Conservation (phyloP, 139 green algal species). For the Volvox reticuliferus region DNA sequence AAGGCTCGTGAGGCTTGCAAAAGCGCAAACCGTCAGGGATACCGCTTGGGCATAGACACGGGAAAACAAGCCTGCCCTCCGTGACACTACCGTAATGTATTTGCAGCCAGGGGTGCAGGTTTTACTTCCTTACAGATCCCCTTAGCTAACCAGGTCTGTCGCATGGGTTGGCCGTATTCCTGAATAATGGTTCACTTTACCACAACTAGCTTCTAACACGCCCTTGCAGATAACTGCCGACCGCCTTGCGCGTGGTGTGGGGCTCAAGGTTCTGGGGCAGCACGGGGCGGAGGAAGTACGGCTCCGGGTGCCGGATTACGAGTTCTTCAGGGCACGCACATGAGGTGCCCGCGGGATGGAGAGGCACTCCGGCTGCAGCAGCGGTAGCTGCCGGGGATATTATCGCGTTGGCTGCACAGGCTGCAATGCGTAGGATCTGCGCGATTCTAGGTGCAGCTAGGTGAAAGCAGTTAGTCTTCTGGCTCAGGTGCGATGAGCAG, state of each 20-base stretch:
- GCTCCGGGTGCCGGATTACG: slow-evolving; percentile 68
- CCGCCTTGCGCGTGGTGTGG: slow-evolving; percentile 57
- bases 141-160: no score
- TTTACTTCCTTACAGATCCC: no score
- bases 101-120: no score
- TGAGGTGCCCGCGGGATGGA: slow-evolving; percentile 29
- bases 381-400: background rate
- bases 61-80: no score
- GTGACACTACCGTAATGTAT: no score
- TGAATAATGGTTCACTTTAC: no score
- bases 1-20: no score
- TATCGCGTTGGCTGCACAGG: background rate
- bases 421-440: background rate
- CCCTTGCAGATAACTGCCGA: slow-evolving; percentile 56
- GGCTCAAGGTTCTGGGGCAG: slow-evolving; percentile 61
- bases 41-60: no score
- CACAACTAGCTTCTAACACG: no score
- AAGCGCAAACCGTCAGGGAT: no score
- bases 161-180: no score
- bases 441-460: background rate
- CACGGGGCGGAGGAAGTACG: slow-evolving; percentile 55
- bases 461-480: background rate
- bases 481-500: no score
- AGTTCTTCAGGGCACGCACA: slow-evolving; percentile 67
- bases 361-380: background rate